Evolutionary conservation across 495 filamentous ascomycete species (phyloP), one percentile per base, ranked within the genome.

Genomic region (Corynascus novoguineensis): DNA sequence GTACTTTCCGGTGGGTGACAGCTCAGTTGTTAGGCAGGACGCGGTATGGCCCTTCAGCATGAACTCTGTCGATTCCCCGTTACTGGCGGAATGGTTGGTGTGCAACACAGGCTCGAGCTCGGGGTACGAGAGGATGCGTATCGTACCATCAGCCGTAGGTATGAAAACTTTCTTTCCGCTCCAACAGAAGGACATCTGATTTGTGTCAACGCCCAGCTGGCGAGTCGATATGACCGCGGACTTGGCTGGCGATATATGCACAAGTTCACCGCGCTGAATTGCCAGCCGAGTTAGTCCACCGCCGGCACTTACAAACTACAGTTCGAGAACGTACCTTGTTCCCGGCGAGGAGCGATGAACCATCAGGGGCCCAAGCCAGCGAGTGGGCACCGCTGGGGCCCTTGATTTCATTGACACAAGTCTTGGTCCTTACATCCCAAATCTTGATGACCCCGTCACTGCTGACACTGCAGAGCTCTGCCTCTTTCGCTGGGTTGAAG

Each of bases 351-450:
- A 97, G 75, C 46, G 83, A 84, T 42, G 77, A 82, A 4, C 95
- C 95, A 65, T 93, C 87, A n/a, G 90, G 90, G 50, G 80, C 83
- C 91, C 93, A 98, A 6, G 85, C 86, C 51, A 96, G 75, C 14
- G 84, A 88, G 58, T 95, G 88, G 9, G 89, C 87, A 66, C 88
- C 86, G 7, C 89, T 90, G 31, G 86, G 84, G n/a, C 88, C 82
- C 67, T 88, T 89, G 2, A 92, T 75, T 57, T 87, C 87, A 62
- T 89, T 90, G 34, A 89, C 80, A 52, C 87, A 89, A 5, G 77
- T 70, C 70, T 90, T 92, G 22, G 81, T 88, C 60, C 91, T 80
- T 17, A 95, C 89, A 57, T 98, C 95, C 93, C 93, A 98, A 60
- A 98, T 84, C 58, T 87, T 83, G 57, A 95, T 87, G 15, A 86